A percentile compares a stretch with the other conserved stretches of the same genome.
Evolutionary conservation across 441 rosid species (phyloP).

Genomic region (Syzygium syzygioides): DNA sequence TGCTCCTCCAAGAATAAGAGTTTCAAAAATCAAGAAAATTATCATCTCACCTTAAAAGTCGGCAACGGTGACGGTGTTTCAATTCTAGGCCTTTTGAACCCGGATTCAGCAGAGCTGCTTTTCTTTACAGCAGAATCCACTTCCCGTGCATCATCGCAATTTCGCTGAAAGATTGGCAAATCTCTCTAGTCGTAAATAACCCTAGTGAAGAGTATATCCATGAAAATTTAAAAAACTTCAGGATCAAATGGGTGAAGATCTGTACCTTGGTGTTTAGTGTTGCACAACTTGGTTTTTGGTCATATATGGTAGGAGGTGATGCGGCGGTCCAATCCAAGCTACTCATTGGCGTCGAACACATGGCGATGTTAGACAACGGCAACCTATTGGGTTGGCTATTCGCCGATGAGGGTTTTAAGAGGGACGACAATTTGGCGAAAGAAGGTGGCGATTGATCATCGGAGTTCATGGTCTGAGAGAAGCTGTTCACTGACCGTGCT

Average conservation of each 20-base stretch:
- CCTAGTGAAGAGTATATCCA: neutral
- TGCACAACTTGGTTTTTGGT: conserved; percentile 26
- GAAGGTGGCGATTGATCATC: conserved; percentile 25
- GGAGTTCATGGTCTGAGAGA: conserved; percentile 23
- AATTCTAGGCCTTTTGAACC: conserved; percentile 57
- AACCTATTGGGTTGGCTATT: conserved; percentile 18
- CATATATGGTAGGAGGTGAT: conserved; percentile 16
- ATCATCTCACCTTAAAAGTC: conserved; percentile 68
- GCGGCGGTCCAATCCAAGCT: neutral
- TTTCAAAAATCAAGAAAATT: neutral
- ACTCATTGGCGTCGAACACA: neutral
- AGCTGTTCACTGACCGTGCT: conserved; percentile 24
- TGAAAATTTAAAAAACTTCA: neutral
- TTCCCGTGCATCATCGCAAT: conserved; percentile 32
- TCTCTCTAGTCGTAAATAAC: neutral
- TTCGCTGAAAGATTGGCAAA: conserved; percentile 20
- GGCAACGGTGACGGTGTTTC: conserved; percentile 87
- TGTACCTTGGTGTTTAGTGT: conserved; percentile 29
- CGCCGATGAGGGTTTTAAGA: conserved; percentile 23
- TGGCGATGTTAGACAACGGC: conserved; percentile 42
- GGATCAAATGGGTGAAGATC: neutral
- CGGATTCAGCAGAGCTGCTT: conserved; percentile 39
- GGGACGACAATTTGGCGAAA: conserved; percentile 26
- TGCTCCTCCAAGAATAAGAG: neutral
- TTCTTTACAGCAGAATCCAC: conserved; percentile 32